phyloP scores from a whole-genome alignment of 2,329 filamentous ascomycete genomes.

The Grosmannia clavigera region DNA sequence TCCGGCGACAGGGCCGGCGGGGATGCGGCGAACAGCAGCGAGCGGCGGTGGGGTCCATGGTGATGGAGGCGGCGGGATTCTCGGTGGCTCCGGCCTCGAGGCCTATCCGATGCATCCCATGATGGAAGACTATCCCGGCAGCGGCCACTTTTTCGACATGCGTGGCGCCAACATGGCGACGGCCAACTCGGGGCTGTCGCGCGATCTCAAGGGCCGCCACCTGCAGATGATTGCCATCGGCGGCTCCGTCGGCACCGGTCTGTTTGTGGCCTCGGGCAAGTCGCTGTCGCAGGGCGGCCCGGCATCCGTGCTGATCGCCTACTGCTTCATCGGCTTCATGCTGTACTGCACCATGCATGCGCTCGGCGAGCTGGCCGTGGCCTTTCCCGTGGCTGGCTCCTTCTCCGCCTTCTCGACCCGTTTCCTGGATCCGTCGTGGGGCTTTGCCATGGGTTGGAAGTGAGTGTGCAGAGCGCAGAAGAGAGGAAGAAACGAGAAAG shows the following conservation, averaged over 20 bases:
- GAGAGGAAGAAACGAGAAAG: neutral
- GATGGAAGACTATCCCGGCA: slow-evolving; percentile 20
- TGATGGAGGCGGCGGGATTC: neutral
- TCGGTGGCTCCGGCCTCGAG: neutral
- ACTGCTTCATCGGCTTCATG: slow-evolving; percentile 70
- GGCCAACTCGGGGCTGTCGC: slow-evolving; percentile 60
- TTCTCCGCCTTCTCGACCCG: slow-evolving; percentile 87
- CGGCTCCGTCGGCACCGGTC: slow-evolving; percentile 78
- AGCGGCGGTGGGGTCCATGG: neutral
- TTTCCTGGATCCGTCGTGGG: slow-evolving; percentile 88
- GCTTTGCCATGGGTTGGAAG: slow-evolving; percentile 94
- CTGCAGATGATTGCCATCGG: slow-evolving; percentile 97
- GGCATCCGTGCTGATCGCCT: slow-evolving; percentile 67
- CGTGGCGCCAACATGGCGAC: slow-evolving; percentile 56
- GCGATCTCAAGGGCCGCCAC: slow-evolving; percentile 72
- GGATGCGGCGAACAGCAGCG: neutral
- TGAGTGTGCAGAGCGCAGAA: slow-evolving; percentile 26
- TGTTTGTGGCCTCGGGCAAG: slow-evolving; percentile 74
- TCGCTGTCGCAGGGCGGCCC: slow-evolving; percentile 63
- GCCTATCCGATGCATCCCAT: slow-evolving; percentile 12
- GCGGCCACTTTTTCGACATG: slow-evolving; percentile 41
- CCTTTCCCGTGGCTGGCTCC: slow-evolving; percentile 83
- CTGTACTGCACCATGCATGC: slow-evolving; percentile 86
- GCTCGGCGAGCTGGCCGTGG: slow-evolving; percentile 78
- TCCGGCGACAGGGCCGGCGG: neutral